phyloP scores from a whole-genome alignment of 2,329 filamentous ascomycete species.

The Aspergillus phoenicis region DNA sequence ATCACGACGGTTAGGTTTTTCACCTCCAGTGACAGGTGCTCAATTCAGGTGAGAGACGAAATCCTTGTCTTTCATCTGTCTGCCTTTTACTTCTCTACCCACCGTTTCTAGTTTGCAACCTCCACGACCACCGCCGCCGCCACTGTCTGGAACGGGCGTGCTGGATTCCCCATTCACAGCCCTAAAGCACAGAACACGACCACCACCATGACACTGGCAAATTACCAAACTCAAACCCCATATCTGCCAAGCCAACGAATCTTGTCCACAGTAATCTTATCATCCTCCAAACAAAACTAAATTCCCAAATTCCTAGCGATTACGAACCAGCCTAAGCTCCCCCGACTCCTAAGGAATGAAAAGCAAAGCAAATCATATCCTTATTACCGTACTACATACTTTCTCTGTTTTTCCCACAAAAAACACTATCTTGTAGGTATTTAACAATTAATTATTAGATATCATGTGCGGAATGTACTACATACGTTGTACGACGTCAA shows the following conservation, averaged over 20 bases:
- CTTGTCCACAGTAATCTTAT: no score
- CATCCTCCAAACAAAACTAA: no score
- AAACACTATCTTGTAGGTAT: no score
- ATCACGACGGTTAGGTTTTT: neutral
- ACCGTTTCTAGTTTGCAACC: neutral
- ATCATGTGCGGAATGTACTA: no score
- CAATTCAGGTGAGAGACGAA: constrained; percentile 7
- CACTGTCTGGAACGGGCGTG: constrained; percentile 2
- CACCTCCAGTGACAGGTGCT: neutral
- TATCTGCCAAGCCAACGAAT: neutral
- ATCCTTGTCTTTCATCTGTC: neutral
- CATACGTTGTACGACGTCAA: no score
- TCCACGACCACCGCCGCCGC: neutral
- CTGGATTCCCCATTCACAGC: neutral
- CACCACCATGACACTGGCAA: neutral
- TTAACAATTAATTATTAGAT: no score
- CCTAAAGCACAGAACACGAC: neutral
- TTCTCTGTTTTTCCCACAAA: no score
- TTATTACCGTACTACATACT: no score
- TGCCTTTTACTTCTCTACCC: neutral
- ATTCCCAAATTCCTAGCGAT: no score
- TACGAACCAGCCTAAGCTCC: no score
- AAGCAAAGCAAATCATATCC: no score
- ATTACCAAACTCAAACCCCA: neutral
- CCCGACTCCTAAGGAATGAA: no score